A percentile compares a stretch with the other conserved stretches of the same genome.
Conservation (phyloP, 2,329 filamentous ascomycete species). For the Metarhizium album region DNA sequence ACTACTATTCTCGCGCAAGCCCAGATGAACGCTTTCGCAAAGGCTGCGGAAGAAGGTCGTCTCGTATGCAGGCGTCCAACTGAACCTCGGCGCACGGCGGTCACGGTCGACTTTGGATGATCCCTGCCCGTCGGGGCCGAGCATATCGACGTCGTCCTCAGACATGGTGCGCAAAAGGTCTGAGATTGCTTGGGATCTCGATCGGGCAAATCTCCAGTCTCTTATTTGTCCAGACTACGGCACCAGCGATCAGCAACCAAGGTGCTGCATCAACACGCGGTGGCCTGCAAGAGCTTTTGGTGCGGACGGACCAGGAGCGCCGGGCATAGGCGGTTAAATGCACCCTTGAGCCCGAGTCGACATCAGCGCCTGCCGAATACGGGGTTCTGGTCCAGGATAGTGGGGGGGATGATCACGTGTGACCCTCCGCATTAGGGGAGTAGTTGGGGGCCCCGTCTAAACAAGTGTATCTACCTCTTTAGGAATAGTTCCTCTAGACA, state of each 20-base stretch:
- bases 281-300: conserved; percentile 3
- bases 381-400: not conserved
- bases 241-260: conserved; percentile 5
- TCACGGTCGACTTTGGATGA: conserved; percentile 26
- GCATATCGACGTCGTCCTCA: conserved; percentile 27
- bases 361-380: conserved; percentile 1
- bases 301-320: not conserved
- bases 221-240: conserved; percentile 1
- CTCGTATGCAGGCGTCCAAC: conserved; percentile 48
- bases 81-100: conserved; percentile 41
- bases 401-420: conserved; percentile 3
- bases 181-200: not conserved
- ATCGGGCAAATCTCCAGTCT: not conserved
- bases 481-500: not conserved
- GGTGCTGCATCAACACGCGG: conserved; percentile 4
- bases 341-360: not conserved
- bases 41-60: conserved; percentile 50
- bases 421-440: not conserved
- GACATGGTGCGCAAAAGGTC: conserved; percentile 20
- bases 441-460: too few species aligned
- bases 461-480: too few species aligned
- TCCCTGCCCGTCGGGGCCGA: conserved; percentile 24
- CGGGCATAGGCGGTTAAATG: not conserved
- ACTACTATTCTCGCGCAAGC: conserved; percentile 46
- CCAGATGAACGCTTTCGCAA: conserved; percentile 47